These are phyloP conservation scores for Selaginella tamariscina DNA, from an alignment of 75 land plant genomes.

Conservation along the genomic window DNA sequence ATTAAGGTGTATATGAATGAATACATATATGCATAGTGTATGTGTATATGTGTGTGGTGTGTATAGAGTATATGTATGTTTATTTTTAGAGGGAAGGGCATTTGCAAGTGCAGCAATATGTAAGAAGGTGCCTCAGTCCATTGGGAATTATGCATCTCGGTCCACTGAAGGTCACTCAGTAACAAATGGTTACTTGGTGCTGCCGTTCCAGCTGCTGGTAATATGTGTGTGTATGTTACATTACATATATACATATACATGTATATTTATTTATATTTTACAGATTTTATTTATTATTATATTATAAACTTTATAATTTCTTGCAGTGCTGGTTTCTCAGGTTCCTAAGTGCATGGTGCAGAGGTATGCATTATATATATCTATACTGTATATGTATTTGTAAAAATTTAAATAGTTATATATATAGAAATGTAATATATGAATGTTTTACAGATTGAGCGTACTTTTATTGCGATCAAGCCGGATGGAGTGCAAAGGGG, in stretches of 20 bases:
- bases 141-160: not conserved
- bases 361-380: conserved; percentile 38
- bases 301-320: no score
- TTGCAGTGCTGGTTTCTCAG: conserved; percentile 61
- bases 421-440: no score
- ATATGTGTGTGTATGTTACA: no score
- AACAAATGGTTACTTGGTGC: not conserved
- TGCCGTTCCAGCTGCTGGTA: not conserved
- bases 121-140: not conserved
- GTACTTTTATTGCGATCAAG: conserved; percentile 95
- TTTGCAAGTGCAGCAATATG: not conserved
- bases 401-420: not conserved
- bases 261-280: not conserved
- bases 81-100: not conserved
- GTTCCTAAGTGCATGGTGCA: conserved; percentile 62
- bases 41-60: no score
- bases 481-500: conserved; percentile 97
- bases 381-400: not conserved
- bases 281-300: not conserved
- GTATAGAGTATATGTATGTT: not conserved
- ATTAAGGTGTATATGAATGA: no score
- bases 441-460: conserved; percentile 64
- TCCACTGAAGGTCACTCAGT: not conserved
- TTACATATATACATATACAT: no score
- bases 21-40: no score